phyloP scores from a whole-genome alignment of 495 filamentous ascomycete species.

The Hypoxylon fuscum region DNA sequence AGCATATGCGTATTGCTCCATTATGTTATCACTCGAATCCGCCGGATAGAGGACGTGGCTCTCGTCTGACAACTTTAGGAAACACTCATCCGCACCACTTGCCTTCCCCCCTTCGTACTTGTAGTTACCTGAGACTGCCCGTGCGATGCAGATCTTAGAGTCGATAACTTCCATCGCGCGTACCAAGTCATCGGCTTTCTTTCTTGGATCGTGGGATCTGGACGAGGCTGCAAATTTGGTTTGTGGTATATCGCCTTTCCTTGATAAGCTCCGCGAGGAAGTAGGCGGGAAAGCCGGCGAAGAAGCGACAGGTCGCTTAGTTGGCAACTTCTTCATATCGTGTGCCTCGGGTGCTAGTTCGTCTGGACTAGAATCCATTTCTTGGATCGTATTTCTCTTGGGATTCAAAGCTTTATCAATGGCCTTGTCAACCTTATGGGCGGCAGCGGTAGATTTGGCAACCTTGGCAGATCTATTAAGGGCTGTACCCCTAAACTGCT shows the following conservation, averaged over 20 bases:
- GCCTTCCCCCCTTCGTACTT: slow-evolving; percentile 21
- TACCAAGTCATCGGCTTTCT: background rate
- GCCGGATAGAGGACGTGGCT: slow-evolving; percentile 28
- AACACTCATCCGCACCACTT: slow-evolving; percentile 20
- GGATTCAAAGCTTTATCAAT: slow-evolving; percentile 21
- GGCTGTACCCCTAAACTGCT: slow-evolving; percentile 13
- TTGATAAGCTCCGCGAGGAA: slow-evolving; percentile 37
- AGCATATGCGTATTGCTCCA: slow-evolving; percentile 28
- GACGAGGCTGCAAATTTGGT: slow-evolving; percentile 24
- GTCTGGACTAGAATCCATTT: slow-evolving; percentile 28
- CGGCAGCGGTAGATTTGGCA: background rate
- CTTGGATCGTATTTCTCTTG: background rate
- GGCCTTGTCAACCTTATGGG: slow-evolving; percentile 5
- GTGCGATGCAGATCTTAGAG: slow-evolving; percentile 24
- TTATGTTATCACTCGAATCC: slow-evolving; percentile 6
- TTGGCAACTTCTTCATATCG: slow-evolving; percentile 19
- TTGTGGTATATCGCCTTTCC: slow-evolving; percentile 30
- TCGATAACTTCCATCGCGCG: slow-evolving; percentile 18
- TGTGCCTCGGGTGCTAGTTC: slow-evolving; percentile 22
- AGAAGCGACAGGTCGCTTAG: slow-evolving; percentile 13
- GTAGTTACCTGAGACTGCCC: slow-evolving; percentile 34
- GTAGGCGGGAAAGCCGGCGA: too few species aligned
- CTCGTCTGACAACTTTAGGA: slow-evolving; percentile 22
- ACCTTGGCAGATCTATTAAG: background rate
- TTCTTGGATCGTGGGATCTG: background rate